phyloP scores from a whole-genome alignment of 176 grass and related monocot genomes.

The Raddia guianensis region DNA sequence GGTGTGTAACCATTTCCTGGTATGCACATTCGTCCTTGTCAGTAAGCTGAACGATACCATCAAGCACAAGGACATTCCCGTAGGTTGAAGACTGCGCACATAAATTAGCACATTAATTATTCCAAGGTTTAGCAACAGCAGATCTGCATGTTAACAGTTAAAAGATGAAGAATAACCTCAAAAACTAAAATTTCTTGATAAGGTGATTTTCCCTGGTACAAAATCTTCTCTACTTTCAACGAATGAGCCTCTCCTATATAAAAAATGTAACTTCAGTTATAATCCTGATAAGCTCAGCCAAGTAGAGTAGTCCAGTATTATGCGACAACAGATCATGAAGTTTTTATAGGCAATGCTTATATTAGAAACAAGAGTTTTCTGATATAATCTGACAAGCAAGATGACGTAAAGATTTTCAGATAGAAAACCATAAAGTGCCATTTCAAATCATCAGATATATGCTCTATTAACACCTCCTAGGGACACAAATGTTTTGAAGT shows the following conservation, averaged over 20 bases:
- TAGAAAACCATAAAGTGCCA: background rate
- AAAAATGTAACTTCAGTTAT: constrained; percentile 26
- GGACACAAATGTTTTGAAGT: background rate
- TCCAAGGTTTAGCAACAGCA: constrained; percentile 21
- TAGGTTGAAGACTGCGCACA: constrained; percentile 77
- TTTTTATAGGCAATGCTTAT: background rate
- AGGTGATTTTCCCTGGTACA: constrained; percentile 76
- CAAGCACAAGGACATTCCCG: constrained; percentile 95
- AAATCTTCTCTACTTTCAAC: constrained; percentile 85
- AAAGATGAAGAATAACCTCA: constrained; percentile 58
- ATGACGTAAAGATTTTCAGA: background rate
- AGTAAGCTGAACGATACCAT: constrained; percentile 97
- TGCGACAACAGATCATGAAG: background rate
- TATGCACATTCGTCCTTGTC: constrained; percentile 98
- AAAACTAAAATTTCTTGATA: constrained; percentile 94
- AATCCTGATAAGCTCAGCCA: background rate
- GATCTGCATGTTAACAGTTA: background rate
- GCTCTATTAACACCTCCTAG: background rate
- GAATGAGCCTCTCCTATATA: constrained; percentile 88
- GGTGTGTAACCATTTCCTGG: constrained; percentile 97
- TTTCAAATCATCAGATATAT: background rate
- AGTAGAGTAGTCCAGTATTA: background rate
- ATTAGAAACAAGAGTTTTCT: background rate
- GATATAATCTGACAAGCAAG: background rate
- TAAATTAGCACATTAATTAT: constrained; percentile 38